Percentiles rank a stretch among this genome's conserved stretches.
Evolutionary conservation across 805 yeast genomes (phyloP).

Genomic region (Candida sithepensis): DNA sequence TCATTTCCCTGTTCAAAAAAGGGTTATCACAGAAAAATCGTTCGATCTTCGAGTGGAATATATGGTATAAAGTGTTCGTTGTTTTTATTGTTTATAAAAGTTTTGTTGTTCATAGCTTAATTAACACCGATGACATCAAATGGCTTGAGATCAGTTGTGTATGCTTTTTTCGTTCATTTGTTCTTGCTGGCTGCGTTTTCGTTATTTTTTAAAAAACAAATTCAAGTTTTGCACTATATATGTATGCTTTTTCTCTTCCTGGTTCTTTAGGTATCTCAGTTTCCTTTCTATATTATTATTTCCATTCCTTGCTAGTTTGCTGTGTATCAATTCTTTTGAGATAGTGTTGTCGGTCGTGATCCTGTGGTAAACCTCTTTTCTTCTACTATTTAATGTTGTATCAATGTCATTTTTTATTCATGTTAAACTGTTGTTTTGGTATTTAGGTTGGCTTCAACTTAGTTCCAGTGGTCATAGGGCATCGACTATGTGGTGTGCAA

Average conservation of each 20-base stretch:
- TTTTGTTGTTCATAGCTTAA: neutral
- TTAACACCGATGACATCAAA: neutral
- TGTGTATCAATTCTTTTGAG: neutral
- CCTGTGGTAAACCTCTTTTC: conserved; percentile 3
- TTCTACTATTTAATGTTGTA: neutral
- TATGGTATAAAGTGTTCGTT: neutral
- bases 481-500: no score
- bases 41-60: neutral
- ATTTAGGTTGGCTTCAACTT: neutral
- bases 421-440: neutral
- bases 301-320: neutral
- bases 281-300: neutral
- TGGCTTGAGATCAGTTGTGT: neutral
- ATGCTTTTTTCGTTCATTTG: no score
- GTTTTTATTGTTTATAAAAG: neutral
- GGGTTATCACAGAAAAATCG: neutral
- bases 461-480: no score
- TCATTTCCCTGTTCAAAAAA: no score
- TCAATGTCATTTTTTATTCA: neutral
- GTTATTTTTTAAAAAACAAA: no score
- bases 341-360: neutral
- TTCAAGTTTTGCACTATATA: neutral
- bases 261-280: neutral
- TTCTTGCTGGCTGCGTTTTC: neutral
- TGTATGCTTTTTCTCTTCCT: neutral